Percentiles rank a stretch among this genome's conserved stretches.
phyloP scores from a whole-genome alignment of 1,284 basidiomycete species.

The Anthracocystis setariae region DNA sequence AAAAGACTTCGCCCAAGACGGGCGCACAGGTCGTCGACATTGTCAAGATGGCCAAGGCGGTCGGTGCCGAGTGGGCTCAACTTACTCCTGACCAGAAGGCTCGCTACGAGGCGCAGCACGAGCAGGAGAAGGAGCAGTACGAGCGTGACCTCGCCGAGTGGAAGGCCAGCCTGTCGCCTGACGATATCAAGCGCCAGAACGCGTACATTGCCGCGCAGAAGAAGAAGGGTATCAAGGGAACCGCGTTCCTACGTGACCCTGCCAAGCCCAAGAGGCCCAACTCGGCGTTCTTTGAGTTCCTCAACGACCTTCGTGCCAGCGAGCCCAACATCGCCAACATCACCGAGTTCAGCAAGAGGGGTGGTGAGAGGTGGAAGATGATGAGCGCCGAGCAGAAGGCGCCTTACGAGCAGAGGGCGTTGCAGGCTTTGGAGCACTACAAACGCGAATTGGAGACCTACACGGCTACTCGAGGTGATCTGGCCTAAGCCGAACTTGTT shows the following conservation, averaged over 20 bases:
- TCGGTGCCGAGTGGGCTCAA: constrained; percentile 56
- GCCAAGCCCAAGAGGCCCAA: constrained; percentile 58
- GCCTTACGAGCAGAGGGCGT: constrained; percentile 50
- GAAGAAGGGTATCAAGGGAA: constrained; percentile 54
- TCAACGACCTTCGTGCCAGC: constrained; percentile 52
- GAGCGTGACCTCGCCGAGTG: constrained; percentile 55
- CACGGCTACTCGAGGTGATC: constrained; percentile 33
- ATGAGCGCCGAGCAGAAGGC: constrained; percentile 52
- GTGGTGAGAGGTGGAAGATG: constrained; percentile 54
- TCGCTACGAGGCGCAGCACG: constrained; percentile 50
- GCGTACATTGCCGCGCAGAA: constrained; percentile 55
- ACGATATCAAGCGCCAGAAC: constrained; percentile 64
- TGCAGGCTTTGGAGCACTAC: constrained; percentile 50
- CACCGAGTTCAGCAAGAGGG: constrained; percentile 46
- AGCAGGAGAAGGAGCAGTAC: constrained; percentile 52
- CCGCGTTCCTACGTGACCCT: constrained; percentile 55
- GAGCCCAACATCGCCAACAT: constrained; percentile 35
- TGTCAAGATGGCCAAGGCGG: constrained; percentile 43
- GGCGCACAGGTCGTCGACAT: constrained; percentile 55
- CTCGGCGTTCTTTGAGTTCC: constrained; percentile 59
- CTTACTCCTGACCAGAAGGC: constrained; percentile 46
- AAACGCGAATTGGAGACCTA: constrained; percentile 48
- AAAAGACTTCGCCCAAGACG: constrained; percentile 47
- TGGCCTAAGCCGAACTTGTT: constrained; percentile 13
- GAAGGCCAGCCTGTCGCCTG: constrained; percentile 55